phyloP scores from a whole-genome alignment of 805 yeast species.

The Dipodascopsis tothii region DNA sequence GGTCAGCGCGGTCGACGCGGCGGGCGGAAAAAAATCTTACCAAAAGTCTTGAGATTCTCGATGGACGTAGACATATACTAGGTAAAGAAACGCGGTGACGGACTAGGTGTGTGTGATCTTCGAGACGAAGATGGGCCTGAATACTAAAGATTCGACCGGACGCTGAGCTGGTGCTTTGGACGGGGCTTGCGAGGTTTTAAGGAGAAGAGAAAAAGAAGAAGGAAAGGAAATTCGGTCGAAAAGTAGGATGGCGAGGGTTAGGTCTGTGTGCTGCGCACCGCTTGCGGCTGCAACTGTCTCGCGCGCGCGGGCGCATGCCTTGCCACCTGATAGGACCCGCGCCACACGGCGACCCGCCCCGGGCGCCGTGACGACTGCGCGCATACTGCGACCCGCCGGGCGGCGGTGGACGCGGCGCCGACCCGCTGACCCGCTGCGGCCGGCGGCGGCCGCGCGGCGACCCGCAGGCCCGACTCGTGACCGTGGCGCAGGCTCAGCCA shows the following conservation, averaged over 20 bases:
- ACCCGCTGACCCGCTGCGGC: too few relatives aligned
- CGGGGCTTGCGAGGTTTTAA: not conserved
- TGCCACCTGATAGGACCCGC: too few relatives aligned
- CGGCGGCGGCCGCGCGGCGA: too few relatives aligned
- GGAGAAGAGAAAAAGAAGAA: not conserved
- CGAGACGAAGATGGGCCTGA: not conserved
- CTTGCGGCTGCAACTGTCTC: too few relatives aligned
- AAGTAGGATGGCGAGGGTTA: not conserved
- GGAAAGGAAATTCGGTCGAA: not conserved
- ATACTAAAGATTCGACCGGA: not conserved
- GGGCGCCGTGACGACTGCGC: too few relatives aligned
- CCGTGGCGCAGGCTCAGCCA: too few relatives aligned
- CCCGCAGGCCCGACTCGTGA: too few relatives aligned
- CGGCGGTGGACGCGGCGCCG: too few relatives aligned
- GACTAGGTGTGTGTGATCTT: too few relatives aligned
- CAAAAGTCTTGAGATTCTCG: conserved; percentile 52
- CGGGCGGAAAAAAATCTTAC: conserved; percentile 23
- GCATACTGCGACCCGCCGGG: too few relatives aligned
- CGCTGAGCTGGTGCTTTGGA: not conserved
- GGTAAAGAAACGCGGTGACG: conserved; percentile 8
- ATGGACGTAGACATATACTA: conserved; percentile 61
- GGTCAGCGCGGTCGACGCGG: not conserved
- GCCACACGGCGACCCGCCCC: too few relatives aligned
- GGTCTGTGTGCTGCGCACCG: not conserved
- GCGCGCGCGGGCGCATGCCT: too few relatives aligned